Conservation (phyloP, 495 filamentous ascomycete genomes). For the Cetradonia linearis region DNA sequence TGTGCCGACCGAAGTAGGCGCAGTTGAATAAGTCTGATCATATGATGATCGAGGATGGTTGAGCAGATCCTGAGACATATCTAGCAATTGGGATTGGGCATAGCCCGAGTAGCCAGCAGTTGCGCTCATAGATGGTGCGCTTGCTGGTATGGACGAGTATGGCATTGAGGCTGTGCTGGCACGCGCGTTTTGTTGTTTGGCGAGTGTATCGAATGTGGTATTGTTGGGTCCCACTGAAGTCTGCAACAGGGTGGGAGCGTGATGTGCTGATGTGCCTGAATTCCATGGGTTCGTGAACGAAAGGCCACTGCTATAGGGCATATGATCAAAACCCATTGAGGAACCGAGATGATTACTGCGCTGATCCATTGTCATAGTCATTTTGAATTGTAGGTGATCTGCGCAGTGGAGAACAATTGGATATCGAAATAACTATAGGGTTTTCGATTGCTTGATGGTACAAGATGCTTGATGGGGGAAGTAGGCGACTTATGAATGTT, state of each 20-base stretch:
- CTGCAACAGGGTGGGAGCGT: constrained; percentile 37
- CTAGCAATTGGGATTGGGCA: constrained; percentile 53
- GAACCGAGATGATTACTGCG: constrained; percentile 74
- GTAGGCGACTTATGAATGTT: not conserved
- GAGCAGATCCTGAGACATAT: constrained; percentile 63
- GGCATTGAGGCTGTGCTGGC: constrained; percentile 60
- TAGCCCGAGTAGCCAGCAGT: constrained; percentile 57
- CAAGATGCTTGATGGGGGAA: not conserved
- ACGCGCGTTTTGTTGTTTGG: constrained; percentile 48
- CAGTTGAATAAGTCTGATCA: constrained; percentile 51
- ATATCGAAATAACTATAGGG: not conserved
- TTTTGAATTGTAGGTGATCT: constrained; percentile 18
- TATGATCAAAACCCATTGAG: constrained; percentile 71
- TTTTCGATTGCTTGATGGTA: not conserved
- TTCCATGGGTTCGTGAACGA: constrained; percentile 94
- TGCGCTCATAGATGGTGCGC: constrained; percentile 57
- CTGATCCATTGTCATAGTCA: constrained; percentile 75
- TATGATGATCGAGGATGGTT: constrained; percentile 42
- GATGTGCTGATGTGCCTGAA: constrained; percentile 45
- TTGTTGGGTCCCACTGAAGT: constrained; percentile 50
- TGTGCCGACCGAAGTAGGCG: constrained; percentile 56
- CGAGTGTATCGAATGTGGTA: constrained; percentile 41
- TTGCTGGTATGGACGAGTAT: constrained; percentile 60
- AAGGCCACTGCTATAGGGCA: constrained; percentile 59
- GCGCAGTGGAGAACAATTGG: constrained; percentile 1